Conservation (phyloP, 2,329 filamentous ascomycete genomes). For the Neonectria coccinea region DNA sequence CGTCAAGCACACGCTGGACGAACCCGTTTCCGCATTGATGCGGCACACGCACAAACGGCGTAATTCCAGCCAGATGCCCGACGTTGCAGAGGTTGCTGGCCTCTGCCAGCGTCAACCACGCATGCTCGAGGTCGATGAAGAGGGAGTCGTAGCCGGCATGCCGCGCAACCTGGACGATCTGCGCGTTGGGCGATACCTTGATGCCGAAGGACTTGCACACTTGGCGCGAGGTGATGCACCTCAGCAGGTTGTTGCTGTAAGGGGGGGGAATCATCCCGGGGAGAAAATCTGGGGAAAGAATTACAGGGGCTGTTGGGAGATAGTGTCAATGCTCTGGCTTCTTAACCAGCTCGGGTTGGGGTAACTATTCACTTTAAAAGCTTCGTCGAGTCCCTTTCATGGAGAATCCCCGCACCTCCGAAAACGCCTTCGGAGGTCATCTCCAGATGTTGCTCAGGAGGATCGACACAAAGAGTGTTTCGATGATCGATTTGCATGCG, state of each 20-base stretch:
- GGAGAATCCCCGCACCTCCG: too few relatives aligned
- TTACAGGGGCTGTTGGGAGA: neutral
- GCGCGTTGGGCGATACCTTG: constrained; percentile 43
- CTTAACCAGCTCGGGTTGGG: neutral
- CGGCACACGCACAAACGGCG: constrained; percentile 50
- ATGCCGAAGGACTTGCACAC: constrained; percentile 46
- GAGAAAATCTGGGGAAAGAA: neutral
- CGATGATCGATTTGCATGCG: neutral
- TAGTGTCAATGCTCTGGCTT: neutral
- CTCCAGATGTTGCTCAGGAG: neutral
- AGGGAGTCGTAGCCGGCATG: constrained; percentile 51
- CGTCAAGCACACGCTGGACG: constrained; percentile 49
- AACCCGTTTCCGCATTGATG: constrained; percentile 50
- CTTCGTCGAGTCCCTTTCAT: too few relatives aligned
- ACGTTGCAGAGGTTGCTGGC: constrained; percentile 46
- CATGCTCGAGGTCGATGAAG: constrained; percentile 56
- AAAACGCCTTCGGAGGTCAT: neutral
- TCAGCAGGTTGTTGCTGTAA: constrained; percentile 18
- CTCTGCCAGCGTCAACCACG: constrained; percentile 47
- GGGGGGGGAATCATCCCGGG: constrained; percentile 5
- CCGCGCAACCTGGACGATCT: constrained; percentile 49
- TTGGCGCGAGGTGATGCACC: constrained; percentile 17
- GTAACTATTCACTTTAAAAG: too few relatives aligned
- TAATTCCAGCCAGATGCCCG: constrained; percentile 43
- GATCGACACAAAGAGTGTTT: neutral